Base-by-base conservation (phyloP, 1,284 basidiomycete genomes). In the Ustilago cynodontis region DNA sequence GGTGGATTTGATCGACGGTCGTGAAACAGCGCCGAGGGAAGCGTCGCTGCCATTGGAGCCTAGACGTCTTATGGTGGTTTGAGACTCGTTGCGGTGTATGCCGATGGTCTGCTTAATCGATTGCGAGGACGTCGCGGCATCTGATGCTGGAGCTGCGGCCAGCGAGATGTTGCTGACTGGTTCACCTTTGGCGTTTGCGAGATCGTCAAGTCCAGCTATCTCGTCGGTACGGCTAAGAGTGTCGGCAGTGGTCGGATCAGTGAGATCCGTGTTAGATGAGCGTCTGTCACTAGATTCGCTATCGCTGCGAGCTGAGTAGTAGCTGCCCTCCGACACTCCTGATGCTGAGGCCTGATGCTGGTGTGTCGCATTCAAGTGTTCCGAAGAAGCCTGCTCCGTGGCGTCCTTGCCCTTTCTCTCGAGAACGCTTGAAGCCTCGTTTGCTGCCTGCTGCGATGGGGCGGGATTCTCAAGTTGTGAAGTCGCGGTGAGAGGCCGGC, bases 41-140 rank as follows among this genome's bases (percentile, higher is more conserved):
- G 74, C 69, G 18, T 77, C 78, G 56, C 78, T 80, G n/a, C 79
- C 70, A 60, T 71, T 70, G 20, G 84, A 84, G 18, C 73, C 71
- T 8, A 77, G 43, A 7, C 85, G 82, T 24, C 82, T 69, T 33
- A 88, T 87, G 0, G 88, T 88, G n/a, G 86, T 81, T 60, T 88
- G 86, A 35, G 86, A 87, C 35, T 82, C 85, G 65, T 88, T 88
- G 24, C 80, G 81, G 66, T 88, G 80, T 49, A 79, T 31, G 47
- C 70, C 63, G 3, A 79, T 71, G 18, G 57, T 26, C 20, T 60
- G 37, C 49, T 72, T 77, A 37, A 14, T 49, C 3, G 68, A 14
- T n/a, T 60, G 70, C 1, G 65, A 43, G 10, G 71, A 51, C 7
- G 65, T 35, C 14, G 45, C 41, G 18, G 50, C 10, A 3, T 53